Base-by-base conservation (phyloP, 768 basidiomycete genomes). In the Harrya chromipes region DNA sequence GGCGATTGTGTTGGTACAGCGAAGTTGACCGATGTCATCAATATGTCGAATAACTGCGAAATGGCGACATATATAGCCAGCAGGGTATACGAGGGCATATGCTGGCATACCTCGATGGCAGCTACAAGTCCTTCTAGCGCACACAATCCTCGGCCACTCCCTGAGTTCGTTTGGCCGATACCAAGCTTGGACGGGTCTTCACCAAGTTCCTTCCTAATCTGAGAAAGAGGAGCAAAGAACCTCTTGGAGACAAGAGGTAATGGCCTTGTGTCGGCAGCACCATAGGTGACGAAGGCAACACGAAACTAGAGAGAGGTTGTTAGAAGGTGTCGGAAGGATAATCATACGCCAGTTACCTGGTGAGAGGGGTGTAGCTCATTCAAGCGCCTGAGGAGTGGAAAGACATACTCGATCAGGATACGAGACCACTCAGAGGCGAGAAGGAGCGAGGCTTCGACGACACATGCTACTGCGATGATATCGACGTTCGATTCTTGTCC, bases 111-210 rank as follows among this genome's bases (percentile, higher is more conserved):
- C 74, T 89, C 86, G 20, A 88, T 66, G 27, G 81, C 82, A 16
- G 85, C 82, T 13, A 85, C 82, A 12, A 87, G 63, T 8, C 83
- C 87, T 50, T 90, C 87, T 7, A 90, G 67, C 4, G 83, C 82
- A 23, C 84, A 83, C 77, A 87, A 76, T 1, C 85, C 85, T 24
- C 63, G 63, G 8, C 62, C 59, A 1, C 74, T 74, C 6, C 77
- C 77, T 8, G 74, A 74, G 39, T 71, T 73, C 1, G 80, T 80
- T 49, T 73, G 68, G 4, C 85, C 85, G 16, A 88, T 71, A 2
- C 83, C 85, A 6, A 84, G 66, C 27, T 72, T 75, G 11, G 60
- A 54, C 4, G 77, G 73, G 1, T 81, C 74, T 16, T 72, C 70
- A 13, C 69, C 70, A 51, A 85, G 67, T 43, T 79, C 73, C 46